Evolutionary conservation across 768 basidiomycete genomes (phyloP).

Genomic region (Gymnopilus dilepis): DNA sequence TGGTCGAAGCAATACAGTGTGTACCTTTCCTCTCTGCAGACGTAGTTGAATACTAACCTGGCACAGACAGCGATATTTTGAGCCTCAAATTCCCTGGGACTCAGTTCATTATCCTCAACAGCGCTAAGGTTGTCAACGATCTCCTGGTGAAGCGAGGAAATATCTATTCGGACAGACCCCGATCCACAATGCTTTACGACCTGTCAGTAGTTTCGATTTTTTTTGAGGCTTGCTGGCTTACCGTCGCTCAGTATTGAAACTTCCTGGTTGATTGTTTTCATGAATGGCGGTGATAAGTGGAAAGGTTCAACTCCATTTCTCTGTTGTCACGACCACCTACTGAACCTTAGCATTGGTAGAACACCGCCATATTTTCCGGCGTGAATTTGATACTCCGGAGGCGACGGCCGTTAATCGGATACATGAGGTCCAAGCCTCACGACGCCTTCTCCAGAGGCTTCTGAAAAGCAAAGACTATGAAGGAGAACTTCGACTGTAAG

Average conservation of each 20-base stretch:
- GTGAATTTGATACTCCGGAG: constrained; percentile 11
- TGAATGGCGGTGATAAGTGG: constrained; percentile 7
- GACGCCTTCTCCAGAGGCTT: constrained; percentile 1
- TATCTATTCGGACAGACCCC: constrained; percentile 15
- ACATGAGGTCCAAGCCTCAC: constrained; percentile 6
- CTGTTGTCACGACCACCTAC: not conserved
- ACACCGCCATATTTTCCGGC: constrained; percentile 8
- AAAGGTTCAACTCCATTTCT: not conserved
- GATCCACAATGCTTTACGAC: constrained; percentile 10
- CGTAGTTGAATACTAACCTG: not conserved
- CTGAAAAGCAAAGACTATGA: constrained; percentile 9
- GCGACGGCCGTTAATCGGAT: not conserved
- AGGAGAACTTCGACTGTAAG: constrained; percentile 12
- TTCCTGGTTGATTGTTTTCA: constrained; percentile 8
- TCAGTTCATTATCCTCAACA: constrained; percentile 9
- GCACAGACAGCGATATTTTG: constrained; percentile 11
- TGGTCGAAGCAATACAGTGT: constrained; percentile 8
- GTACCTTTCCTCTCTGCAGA: not conserved
- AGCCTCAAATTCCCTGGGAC: constrained; percentile 7
- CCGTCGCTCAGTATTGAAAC: not conserved
- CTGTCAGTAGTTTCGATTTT: not conserved
- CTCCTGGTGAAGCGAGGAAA: constrained; percentile 4
- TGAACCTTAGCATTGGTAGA: not conserved
- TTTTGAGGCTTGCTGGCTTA: not conserved
- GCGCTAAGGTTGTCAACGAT: constrained; percentile 3